A percentile compares a stretch with the other conserved stretches of the same genome.
These are phyloP conservation scores for Teratosphaeriaceae sp. DNA, from an alignment of 2,329 filamentous ascomycete genomes.

Conservation along the genomic window DNA sequence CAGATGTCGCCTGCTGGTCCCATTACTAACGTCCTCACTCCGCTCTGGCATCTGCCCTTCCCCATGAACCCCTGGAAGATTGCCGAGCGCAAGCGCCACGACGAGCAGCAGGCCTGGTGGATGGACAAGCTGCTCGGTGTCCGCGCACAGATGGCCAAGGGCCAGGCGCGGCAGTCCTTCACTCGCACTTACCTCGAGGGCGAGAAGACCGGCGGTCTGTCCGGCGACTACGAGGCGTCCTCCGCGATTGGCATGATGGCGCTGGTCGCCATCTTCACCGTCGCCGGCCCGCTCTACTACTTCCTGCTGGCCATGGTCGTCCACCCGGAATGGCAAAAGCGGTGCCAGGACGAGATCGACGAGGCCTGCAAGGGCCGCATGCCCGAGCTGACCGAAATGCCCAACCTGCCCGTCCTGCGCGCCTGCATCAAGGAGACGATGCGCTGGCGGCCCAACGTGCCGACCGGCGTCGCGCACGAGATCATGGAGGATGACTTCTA, in stretches of 20 bases:
- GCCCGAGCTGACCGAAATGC: slow-evolving; percentile 35
- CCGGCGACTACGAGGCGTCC: slow-evolving; percentile 30
- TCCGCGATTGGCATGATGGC: slow-evolving; percentile 31
- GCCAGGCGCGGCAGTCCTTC: slow-evolving; percentile 36
- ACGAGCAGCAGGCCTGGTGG: slow-evolving; percentile 49
- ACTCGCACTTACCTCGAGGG: slow-evolving; percentile 40
- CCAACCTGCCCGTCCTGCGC: slow-evolving; percentile 26
- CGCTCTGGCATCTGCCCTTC: slow-evolving; percentile 47
- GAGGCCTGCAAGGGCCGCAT: slow-evolving; percentile 36
- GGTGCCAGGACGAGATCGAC: slow-evolving; percentile 41
- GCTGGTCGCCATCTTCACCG: slow-evolving; percentile 30
- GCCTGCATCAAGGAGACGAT: slow-evolving; percentile 30
- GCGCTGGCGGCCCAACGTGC: slow-evolving; percentile 46
- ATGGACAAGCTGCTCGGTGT: slow-evolving; percentile 40
- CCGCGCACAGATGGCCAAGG: slow-evolving; percentile 33
- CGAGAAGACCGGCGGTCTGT: slow-evolving; percentile 26
- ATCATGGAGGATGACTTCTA: slow-evolving; percentile 48
- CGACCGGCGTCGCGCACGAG: slow-evolving; percentile 49
- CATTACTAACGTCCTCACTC: slow-evolving; percentile 51
- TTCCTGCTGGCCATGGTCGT: slow-evolving; percentile 39
- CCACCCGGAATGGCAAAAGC: slow-evolving; percentile 43
- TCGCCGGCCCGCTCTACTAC: slow-evolving; percentile 24
- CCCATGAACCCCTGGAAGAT: slow-evolving; percentile 49
- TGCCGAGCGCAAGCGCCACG: slow-evolving; percentile 47
- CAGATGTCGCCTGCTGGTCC: slow-evolving; percentile 54